Conservation (phyloP, 202 grass and related monocot genomes). For the Elaeis oleifera region DNA sequence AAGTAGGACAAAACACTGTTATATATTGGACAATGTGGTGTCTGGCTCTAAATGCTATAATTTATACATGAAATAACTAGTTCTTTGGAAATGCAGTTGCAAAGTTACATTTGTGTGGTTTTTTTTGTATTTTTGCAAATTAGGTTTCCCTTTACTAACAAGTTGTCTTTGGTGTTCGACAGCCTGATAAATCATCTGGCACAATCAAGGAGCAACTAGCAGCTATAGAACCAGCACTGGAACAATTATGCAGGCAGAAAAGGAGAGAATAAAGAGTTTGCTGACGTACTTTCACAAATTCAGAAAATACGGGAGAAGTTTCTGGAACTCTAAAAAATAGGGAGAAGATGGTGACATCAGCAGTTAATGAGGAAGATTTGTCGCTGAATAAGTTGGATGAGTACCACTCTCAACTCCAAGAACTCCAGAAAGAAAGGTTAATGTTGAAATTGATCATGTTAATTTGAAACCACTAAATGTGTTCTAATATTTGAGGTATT, state of each 20-base stretch:
- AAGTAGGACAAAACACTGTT: too few species aligned
- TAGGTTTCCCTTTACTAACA: too few species aligned
- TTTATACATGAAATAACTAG: too few species aligned
- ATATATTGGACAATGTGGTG: too few species aligned
- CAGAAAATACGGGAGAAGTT: conserved; percentile 71
- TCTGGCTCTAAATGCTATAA: too few species aligned
- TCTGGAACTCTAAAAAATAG: conserved; percentile 38
- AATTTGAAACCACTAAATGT: neutral
- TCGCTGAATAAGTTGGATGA: conserved; percentile 70
- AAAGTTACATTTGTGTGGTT: too few species aligned
- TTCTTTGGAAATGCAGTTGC: too few species aligned
- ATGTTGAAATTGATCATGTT: conserved; percentile 14
- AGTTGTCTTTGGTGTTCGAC: conserved; percentile 9
- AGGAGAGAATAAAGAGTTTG: conserved; percentile 75
- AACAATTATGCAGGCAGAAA: conserved; percentile 57
- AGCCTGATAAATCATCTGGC: conserved; percentile 79
- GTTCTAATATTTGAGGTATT: conserved; percentile 5
- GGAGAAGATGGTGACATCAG: conserved; percentile 27
- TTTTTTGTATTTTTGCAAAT: too few species aligned
- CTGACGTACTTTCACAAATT: conserved; percentile 53
- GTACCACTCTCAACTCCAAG: conserved; percentile 68
- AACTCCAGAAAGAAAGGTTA: conserved; percentile 90
- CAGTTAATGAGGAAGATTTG: conserved; percentile 70
- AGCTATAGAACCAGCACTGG: conserved; percentile 62
- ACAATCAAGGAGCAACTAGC: conserved; percentile 89